Base-by-base conservation (phyloP, 2,329 filamentous ascomycete genomes). In the Fusarium sororula region DNA sequence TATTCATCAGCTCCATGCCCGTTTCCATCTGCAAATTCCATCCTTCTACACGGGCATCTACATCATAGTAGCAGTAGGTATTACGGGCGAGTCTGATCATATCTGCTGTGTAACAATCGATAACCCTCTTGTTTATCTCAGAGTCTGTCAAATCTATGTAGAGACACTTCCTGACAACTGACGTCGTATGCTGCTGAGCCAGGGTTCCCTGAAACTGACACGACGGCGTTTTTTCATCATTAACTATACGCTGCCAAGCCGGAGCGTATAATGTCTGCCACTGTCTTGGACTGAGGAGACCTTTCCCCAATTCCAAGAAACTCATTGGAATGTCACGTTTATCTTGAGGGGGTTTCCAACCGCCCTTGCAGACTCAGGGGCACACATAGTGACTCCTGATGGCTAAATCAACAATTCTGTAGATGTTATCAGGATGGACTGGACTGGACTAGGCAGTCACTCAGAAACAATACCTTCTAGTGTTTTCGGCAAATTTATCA, bases 201-300 rank as follows among this genome's bases (percentile, higher is more conserved):
- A 53, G 72, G 73, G 68, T 62, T 77, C 53, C 69, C 73, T 70
- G 72, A 73, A 77, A 70, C 75, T 74, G 67, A 70, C 55, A 75
- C 75, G 53, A 58, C 73, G 67, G 75, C 62, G 66, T 57, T 70
- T 54, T 59, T 67, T 18, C 14, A 15, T 22, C 14, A 18, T 17
- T 9, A 22, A 38, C 51, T 56, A 53, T 58, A 41, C 66, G 47
- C 67, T 74, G 66, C 70, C 45, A 63, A 73, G 68, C 68, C 50
- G 44, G 72, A 35, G 54, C 53, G 42, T 55, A 26, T 26, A 51
- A 61, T 45, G 26, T 70, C 53, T 60, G 35, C 64, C 63, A 50
- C 42, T 26, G 14, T 26, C 30, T 45, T 42, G 30, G 24, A 20
- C 48, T 32, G 22, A 32, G 28, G 51, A 51, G 24, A 15, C 42